Evolutionary conservation across 257 asterid species (phyloP), one percentile per base, ranked within the genome.

Genomic region (Solanum chaucha): DNA sequence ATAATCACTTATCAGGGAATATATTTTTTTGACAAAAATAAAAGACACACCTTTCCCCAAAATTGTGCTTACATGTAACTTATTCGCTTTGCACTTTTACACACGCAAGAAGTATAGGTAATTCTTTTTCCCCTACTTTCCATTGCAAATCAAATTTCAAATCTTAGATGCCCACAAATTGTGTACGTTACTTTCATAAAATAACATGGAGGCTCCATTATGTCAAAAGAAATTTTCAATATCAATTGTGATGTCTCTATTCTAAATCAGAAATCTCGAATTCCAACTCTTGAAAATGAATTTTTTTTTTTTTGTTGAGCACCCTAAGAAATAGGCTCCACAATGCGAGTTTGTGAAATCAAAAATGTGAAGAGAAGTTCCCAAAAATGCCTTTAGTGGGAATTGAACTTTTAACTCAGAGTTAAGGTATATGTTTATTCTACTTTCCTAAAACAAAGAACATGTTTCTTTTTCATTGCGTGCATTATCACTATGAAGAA

Each of bases 281-380:
- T 64, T n/a, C 0, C 2, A 64, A 0, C 3, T 64, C 0, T 10
- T n/a, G 8, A 0, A 2, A n/a, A 64, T 64, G 3, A 10, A 1
- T 2, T 40, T 40, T 10, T 41, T 41, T 41, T 41, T 8, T 55
- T 2, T 1, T 61, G 1, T 10, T 61, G 7, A 11, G 0, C 0
- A 0, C 1, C 15, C 0, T 0, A 10, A 4, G 3, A 64, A 64
- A 10, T 61, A 22, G 15, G 15, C 7, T 51, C 8, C 8, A 64
- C 1, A 64, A 64, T 24, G 3, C 1, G 8, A 1, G 12, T 22
- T 61, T 61, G 3, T n/a, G 22, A 58, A 58, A 58, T 58, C 5
- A 4, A 0, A 59, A 8, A 15, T 6, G 61, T 51, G 4, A 55
- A 72, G 12, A 34, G 46, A 19, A 32, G 22, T 30, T 70, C 10